phyloP scores from a whole-genome alignment of 129 eudicot genomes.

The Tanacetum coccineum region DNA sequence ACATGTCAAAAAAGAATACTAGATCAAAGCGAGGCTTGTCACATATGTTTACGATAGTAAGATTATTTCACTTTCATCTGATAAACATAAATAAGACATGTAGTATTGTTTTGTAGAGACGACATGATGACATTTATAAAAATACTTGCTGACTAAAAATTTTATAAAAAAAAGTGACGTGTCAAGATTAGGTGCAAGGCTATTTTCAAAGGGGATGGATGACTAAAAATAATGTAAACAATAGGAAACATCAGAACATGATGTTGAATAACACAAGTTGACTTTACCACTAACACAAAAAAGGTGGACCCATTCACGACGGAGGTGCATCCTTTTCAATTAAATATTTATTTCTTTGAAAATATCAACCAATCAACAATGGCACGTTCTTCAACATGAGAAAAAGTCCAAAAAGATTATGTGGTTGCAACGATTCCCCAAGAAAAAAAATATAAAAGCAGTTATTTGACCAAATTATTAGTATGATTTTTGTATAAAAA shows the following conservation, averaged over 20 bases:
- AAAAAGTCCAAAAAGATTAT: conserved; percentile 16
- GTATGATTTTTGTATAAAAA: too few species aligned
- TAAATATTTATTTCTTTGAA: conserved; percentile 12
- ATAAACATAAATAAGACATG: too few species aligned
- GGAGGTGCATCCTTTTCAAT: background rate
- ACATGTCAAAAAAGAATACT: too few species aligned
- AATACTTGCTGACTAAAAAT: background rate
- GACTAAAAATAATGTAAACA: background rate
- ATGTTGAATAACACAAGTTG: conserved; percentile 40
- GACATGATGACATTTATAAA: too few species aligned
- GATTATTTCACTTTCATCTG: too few species aligned
- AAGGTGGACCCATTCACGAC: conserved; percentile 29
- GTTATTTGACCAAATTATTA: too few species aligned
- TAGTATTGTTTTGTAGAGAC: too few species aligned
- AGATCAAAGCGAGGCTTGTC: too few species aligned
- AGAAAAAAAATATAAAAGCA: background rate
- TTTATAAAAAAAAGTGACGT: background rate
- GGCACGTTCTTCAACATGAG: background rate
- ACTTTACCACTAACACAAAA: conserved; percentile 38
- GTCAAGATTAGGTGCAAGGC: conserved; percentile 18
- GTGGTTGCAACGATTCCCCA: conserved; percentile 21
- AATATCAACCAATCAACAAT: conserved; percentile 11
- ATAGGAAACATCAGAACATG: conserved; percentile 32
- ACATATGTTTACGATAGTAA: too few species aligned
- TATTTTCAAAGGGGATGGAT: conserved; percentile 13